These are phyloP conservation scores for Circinella minor DNA, from an alignment of 371 early-diverging fungal species.

Conservation along the genomic window DNA sequence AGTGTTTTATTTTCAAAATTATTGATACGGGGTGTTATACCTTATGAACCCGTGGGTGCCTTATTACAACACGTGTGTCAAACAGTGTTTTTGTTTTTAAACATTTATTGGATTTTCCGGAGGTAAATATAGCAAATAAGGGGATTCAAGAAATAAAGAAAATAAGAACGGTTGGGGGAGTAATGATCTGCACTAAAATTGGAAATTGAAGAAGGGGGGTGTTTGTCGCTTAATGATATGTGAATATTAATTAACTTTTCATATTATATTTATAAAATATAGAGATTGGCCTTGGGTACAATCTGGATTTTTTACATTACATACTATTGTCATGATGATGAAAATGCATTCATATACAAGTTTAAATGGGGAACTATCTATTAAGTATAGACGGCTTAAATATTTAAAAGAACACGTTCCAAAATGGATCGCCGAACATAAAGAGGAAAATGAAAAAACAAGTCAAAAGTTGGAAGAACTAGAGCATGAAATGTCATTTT, in stretches of 20 bases:
- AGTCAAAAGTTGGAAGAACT: constrained; percentile 16
- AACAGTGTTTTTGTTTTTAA: constrained; percentile 62
- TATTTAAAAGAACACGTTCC: constrained; percentile 42
- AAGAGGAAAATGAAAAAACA: constrained; percentile 9
- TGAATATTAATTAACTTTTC: no score
- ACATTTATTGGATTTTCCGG: constrained; percentile 71
- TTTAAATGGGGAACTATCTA: constrained; percentile 73
- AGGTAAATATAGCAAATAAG: constrained; percentile 40
- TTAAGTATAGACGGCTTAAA: constrained; percentile 47
- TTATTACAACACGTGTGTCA: constrained; percentile 78
- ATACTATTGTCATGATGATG: constrained; percentile 92
- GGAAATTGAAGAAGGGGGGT: neutral
- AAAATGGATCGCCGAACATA: constrained; percentile 26
- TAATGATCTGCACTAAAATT: neutral
- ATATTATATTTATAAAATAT: neutral
- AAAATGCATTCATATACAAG: constrained; percentile 91
- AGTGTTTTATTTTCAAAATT: constrained; percentile 67
- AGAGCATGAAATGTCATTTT: constrained; percentile 55
- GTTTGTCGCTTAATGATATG: neutral
- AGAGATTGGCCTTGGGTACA: constrained; percentile 93
- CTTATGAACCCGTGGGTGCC: constrained; percentile 57
- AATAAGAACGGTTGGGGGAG: neutral
- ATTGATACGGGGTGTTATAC: constrained; percentile 58
- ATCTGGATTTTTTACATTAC: constrained; percentile 86
- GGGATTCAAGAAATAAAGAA: no score